Evolutionary conservation across 164 flowering plant species (phyloP).

Genomic region (Liquidambar formosana): DNA sequence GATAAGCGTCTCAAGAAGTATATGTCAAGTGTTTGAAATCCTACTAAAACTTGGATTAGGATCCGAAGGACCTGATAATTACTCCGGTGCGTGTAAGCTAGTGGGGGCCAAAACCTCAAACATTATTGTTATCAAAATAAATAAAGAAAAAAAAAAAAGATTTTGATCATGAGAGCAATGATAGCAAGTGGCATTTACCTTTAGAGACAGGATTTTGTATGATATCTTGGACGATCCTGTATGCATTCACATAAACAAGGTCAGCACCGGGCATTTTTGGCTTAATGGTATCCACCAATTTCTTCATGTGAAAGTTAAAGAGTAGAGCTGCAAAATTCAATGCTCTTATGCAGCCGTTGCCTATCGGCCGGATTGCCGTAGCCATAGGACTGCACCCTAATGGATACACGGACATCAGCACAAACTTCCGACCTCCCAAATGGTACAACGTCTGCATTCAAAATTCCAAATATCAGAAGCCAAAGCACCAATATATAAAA

Average conservation of each 20-base stretch:
- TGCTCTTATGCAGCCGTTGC: conserved; percentile 26
- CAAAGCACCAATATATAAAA: too few species aligned
- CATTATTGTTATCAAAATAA: too few species aligned
- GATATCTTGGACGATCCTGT: conserved; percentile 43
- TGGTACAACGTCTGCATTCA: conserved; percentile 52
- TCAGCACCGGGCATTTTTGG: conserved; percentile 45
- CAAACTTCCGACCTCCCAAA: conserved; percentile 65
- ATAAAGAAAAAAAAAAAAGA: too few species aligned
- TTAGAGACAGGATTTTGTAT: conserved; percentile 34
- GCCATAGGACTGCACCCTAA: conserved; percentile 56
- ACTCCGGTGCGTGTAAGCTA: too few species aligned
- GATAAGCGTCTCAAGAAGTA: too few species aligned
- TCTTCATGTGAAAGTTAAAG: conserved; percentile 44
- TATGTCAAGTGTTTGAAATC: too few species aligned
- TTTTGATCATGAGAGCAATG: too few species aligned
- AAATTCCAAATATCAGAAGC: not conserved
- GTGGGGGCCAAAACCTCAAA: too few species aligned
- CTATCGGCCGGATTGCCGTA: conserved; percentile 4
- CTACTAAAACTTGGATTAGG: too few species aligned
- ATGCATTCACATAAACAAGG: conserved; percentile 50
- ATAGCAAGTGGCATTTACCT: too few species aligned
- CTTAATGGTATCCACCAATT: conserved; percentile 32
- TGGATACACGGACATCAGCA: conserved; percentile 46
- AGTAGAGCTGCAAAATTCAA: conserved; percentile 48
- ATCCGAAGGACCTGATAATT: too few species aligned